Conservation (phyloP, 371 early-diverging fungal species). For the Paraphysoderma sedebokerense region DNA sequence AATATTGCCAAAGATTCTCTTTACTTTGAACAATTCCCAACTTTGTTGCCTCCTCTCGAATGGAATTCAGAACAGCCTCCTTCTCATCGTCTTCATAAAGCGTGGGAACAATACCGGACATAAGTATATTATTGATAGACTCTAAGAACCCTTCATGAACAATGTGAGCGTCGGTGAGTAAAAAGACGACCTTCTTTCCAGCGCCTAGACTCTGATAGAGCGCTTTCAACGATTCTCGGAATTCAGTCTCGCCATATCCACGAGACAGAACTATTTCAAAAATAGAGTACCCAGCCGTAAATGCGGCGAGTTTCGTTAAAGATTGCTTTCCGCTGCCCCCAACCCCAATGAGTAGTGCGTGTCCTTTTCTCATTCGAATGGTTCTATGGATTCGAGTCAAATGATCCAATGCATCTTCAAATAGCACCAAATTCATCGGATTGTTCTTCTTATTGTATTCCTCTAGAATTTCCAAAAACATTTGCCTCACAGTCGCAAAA, state of each 20-base stretch:
- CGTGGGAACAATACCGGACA: conserved; percentile 35
- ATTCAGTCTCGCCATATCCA: conserved; percentile 33
- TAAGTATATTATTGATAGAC: conserved; percentile 39
- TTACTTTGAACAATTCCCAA: conserved; percentile 22
- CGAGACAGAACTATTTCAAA: conserved; percentile 33
- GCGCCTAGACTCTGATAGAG: conserved; percentile 23
- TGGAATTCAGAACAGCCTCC: conserved; percentile 19
- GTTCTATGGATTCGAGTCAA: conserved; percentile 31
- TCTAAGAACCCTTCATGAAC: conserved; percentile 39
- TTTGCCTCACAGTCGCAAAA: conserved; percentile 29
- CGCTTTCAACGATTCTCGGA: conserved; percentile 27
- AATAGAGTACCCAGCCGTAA: conserved; percentile 29
- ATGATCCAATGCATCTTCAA: conserved; percentile 41
- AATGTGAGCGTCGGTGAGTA: conserved; percentile 39
- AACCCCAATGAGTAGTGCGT: conserved; percentile 33
- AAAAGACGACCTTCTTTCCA: conserved; percentile 29
- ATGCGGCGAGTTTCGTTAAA: conserved; percentile 27
- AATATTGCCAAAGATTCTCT: conserved; percentile 35
- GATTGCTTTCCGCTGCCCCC: conserved; percentile 43
- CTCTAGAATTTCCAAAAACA: conserved; percentile 32
- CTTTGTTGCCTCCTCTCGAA: conserved; percentile 28
- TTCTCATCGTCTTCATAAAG: conserved; percentile 38
- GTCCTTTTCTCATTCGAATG: conserved; percentile 30
- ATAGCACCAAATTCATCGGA: conserved; percentile 37
- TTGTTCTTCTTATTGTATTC: conserved; percentile 35